phyloP scores from a whole-genome alignment of 2,329 filamentous ascomycete genomes.

The Aspergillus sp. region DNA sequence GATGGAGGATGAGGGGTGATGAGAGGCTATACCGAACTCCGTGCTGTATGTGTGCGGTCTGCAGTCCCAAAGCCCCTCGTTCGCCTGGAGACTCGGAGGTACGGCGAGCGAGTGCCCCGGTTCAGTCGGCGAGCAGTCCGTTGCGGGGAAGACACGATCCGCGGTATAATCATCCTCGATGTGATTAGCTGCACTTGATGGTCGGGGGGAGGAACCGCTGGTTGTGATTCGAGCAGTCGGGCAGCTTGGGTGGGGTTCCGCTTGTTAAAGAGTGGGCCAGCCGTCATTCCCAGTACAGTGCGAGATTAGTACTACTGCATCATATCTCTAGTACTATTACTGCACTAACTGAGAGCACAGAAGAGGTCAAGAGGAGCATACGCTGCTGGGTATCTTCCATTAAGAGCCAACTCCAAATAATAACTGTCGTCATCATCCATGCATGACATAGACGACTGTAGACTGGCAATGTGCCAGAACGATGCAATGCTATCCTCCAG shows the following conservation, averaged over 20 bases:
- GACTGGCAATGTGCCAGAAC: neutral
- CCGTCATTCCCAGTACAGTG: neutral
- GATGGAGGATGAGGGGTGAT: conserved; percentile 22
- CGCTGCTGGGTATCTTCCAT: conserved; percentile 11
- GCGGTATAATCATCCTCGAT: conserved; percentile 8
- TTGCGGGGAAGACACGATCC: conserved; percentile 18
- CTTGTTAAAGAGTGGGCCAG: neutral
- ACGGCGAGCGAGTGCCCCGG: conserved; percentile 26
- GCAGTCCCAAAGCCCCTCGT: conserved; percentile 24
- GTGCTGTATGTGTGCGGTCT: conserved; percentile 12
- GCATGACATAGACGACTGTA: neutral
- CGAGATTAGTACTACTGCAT: neutral
- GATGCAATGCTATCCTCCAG: neutral
- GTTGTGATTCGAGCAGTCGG: conserved; percentile 1
- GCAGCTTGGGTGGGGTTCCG: neutral
- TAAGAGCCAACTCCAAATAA: neutral
- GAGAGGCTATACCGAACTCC: conserved; percentile 13
- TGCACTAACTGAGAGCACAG: neutral
- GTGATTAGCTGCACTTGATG: conserved; percentile 1
- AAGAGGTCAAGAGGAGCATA: neutral
- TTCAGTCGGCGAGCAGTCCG: conserved; percentile 25
- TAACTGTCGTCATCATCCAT: conserved; percentile 1
- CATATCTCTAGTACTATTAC: neutral
- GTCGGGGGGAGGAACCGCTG: neutral
- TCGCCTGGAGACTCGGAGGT: conserved; percentile 20